Percentiles rank a stretch among this genome's conserved stretches.
These are phyloP conservation scores for Solanum tacnaense DNA, from an alignment of 257 asterid species.

Conservation along the genomic window DNA sequence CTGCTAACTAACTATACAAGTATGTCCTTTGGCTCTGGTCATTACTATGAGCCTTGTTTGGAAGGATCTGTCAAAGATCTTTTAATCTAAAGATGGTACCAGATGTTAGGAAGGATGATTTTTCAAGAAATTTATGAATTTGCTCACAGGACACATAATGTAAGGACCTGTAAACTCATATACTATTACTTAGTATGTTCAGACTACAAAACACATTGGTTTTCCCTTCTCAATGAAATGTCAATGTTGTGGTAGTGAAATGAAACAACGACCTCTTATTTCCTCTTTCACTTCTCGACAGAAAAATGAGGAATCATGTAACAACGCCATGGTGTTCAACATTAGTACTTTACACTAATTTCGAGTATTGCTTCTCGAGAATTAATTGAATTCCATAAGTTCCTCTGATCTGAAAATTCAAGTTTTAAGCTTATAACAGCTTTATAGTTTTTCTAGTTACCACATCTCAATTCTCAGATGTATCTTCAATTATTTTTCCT, in stretches of 20 bases:
- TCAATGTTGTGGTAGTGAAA: too few species aligned
- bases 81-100: too few species aligned
- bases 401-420: neutral
- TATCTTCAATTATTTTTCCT: neutral
- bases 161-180: neutral
- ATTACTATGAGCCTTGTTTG: neutral
- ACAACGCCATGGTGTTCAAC: neutral
- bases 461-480: neutral
- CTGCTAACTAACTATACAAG: neutral
- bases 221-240: neutral
- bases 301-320: neutral
- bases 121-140: neutral
- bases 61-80: neutral
- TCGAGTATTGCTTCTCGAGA: neutral
- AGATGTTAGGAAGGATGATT: neutral
- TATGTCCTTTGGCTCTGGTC: neutral
- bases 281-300: neutral
- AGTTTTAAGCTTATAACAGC: neutral
- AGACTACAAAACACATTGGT: neutral
- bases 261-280: neutral
- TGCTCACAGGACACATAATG: neutral
- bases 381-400: neutral
- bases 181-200: neutral
- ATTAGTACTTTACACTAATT: neutral
- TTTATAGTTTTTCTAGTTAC: neutral